These are phyloP conservation scores for Nigrospora osmanthi DNA, from an alignment of 2,329 filamentous ascomycete genomes.

Conservation along the genomic window DNA sequence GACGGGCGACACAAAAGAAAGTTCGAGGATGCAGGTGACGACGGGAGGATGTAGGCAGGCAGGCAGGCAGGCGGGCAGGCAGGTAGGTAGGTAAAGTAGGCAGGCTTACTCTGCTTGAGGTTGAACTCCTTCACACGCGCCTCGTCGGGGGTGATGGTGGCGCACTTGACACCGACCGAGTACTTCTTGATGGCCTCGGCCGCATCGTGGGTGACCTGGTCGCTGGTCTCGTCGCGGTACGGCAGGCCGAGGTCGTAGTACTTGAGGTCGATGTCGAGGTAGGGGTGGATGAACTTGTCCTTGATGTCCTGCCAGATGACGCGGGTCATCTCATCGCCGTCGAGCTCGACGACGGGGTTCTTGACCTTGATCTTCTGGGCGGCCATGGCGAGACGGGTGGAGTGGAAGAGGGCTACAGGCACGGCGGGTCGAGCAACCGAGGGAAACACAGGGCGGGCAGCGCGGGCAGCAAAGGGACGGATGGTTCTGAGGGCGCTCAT, in stretches of 20 bases:
- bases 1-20: neutral
- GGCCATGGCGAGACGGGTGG: constrained; percentile 43
- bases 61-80: neutral
- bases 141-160: constrained; percentile 98
- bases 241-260: constrained; percentile 92
- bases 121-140: constrained; percentile 95
- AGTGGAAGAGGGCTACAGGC: constrained; percentile 23
- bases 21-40: neutral
- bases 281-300: constrained; percentile 95
- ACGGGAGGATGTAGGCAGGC: neutral
- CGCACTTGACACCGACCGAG: constrained; percentile 97
- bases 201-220: constrained; percentile 90
- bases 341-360: constrained; percentile 96
- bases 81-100: neutral
- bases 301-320: constrained; percentile 99
- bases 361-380: constrained; percentile 95
- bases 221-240: constrained; percentile 93
- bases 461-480: constrained; percentile 17
- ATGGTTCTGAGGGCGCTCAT: constrained; percentile 19
- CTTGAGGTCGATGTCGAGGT: constrained; percentile 96
- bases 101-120: constrained; percentile 87
- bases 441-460: constrained; percentile 17
- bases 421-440: constrained; percentile 13
- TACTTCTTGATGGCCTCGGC: constrained; percentile 99
- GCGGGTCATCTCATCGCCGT: constrained; percentile 93